These are phyloP conservation scores for Saccharomycopsis sp. DNA, from an alignment of 805 yeast genomes.

Conservation along the genomic window DNA sequence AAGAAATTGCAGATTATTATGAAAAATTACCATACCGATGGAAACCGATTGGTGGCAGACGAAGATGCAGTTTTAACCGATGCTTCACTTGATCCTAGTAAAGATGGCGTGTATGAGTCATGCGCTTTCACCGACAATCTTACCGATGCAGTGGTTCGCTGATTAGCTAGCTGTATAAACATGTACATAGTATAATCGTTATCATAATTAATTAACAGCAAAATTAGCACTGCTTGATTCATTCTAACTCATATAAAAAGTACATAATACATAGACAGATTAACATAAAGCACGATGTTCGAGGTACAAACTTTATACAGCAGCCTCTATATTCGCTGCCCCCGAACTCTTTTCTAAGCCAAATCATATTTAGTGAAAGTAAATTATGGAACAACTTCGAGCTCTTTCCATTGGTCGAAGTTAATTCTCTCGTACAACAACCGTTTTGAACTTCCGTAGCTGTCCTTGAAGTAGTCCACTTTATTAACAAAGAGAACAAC, in stretches of 20 bases:
- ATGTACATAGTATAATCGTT: too few species aligned
- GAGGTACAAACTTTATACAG: too few species aligned
- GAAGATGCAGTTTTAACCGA: constrained; percentile 15
- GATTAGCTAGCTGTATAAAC: too few species aligned
- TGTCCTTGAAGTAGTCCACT: constrained; percentile 59
- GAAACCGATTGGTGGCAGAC: constrained; percentile 28
- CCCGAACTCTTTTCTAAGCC: too few species aligned
- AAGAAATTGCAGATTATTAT: constrained; percentile 33
- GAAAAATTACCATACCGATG: constrained; percentile 28
- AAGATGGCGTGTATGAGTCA: background rate
- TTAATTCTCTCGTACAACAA: constrained; percentile 46
- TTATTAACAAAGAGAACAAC: constrained; percentile 62
- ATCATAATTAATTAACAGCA: too few species aligned
- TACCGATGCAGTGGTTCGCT: constrained; percentile 7
- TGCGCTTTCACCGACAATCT: constrained; percentile 5
- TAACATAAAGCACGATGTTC: background rate
- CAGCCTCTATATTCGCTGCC: too few species aligned
- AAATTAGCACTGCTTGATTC: too few species aligned
- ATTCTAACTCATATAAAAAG: background rate
- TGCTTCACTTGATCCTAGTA: constrained; percentile 4
- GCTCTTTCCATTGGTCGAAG: constrained; percentile 65
- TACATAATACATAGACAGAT: background rate
- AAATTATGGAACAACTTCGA: constrained; percentile 66
- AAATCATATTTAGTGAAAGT: too few species aligned
- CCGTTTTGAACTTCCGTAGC: constrained; percentile 39